These are phyloP conservation scores for Suaeda aralocaspica DNA, from an alignment of 148 eudicot genomes.

Conservation along the genomic window DNA sequence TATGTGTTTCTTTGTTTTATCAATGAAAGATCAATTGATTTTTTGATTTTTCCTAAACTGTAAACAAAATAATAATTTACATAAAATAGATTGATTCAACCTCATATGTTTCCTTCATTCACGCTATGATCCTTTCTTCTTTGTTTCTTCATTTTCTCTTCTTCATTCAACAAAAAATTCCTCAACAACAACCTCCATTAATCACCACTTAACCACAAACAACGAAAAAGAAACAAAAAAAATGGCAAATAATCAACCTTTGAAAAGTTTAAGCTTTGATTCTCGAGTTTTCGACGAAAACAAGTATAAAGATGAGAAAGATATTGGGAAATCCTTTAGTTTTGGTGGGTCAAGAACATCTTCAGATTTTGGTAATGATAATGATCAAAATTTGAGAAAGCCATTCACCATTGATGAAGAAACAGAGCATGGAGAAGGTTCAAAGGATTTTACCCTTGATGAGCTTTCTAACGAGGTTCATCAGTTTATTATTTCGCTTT, in stretches of 20 bases:
- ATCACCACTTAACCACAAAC: neutral
- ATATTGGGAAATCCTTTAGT: conserved; percentile 26
- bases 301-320: conserved; percentile 13
- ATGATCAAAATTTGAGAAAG: no score
- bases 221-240: neutral
- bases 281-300: conserved; percentile 20
- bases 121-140: conserved; percentile 23
- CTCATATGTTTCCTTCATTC: conserved; percentile 13
- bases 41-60: neutral
- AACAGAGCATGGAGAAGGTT: neutral
- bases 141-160: conserved; percentile 13
- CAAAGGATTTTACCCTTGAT: conserved; percentile 25
- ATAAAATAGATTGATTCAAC: neutral
- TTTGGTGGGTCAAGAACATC: conserved; percentile 14
- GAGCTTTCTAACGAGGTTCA: conserved; percentile 42
- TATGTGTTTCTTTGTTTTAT: no score
- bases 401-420: conserved; percentile 9
- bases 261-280: conserved; percentile 35
- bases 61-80: conserved; percentile 4
- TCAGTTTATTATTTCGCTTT: conserved; percentile 26
- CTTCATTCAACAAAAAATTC: neutral
- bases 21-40: neutral
- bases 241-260: conserved; percentile 34
- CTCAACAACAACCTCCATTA: neutral
- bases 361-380: neutral